Evolutionary conservation across 2,329 filamentous ascomycete genomes (phyloP).

Genomic region (Dactylellina parvicollis): DNA sequence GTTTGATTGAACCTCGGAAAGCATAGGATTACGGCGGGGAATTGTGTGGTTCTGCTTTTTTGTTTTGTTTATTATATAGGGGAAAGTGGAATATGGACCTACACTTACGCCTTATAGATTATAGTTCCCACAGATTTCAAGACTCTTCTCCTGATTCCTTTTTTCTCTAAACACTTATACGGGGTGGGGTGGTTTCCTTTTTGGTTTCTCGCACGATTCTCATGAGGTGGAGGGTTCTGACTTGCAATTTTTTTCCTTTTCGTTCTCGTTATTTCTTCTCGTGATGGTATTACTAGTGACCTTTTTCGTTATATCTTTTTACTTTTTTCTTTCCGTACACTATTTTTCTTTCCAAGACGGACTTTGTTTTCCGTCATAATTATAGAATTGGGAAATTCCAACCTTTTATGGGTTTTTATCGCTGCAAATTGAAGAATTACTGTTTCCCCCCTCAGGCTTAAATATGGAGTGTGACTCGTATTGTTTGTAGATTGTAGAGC

Average conservation of each 20-base stretch:
- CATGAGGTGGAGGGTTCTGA: constrained; percentile 2
- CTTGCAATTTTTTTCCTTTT: background rate
- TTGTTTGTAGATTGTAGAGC: too few relatives aligned
- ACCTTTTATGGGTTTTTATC: background rate
- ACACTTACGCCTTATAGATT: constrained; percentile 23
- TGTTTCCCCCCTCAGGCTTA: too few relatives aligned
- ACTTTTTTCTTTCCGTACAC: background rate
- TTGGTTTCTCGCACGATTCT: constrained; percentile 2
- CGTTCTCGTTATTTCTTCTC: constrained; percentile 8
- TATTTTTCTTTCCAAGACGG: background rate
- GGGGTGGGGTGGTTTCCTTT: constrained; percentile 1
- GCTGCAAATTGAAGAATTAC: too few relatives aligned
- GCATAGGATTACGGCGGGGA: constrained; percentile 24
- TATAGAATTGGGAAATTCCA: constrained; percentile 29
- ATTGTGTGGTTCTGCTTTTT: constrained; percentile 7
- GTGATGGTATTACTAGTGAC: constrained; percentile 36
- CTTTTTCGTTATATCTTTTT: constrained; percentile 6
- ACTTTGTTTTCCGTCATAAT: too few relatives aligned
- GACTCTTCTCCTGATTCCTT: background rate
- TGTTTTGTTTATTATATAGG: background rate
- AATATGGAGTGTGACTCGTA: too few relatives aligned
- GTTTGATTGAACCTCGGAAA: constrained; percentile 26
- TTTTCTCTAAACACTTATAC: background rate
- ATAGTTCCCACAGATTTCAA: constrained; percentile 19
- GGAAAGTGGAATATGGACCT: background rate